Conservation (phyloP, 1,139 yeast species). For the Yueomyces sp. region DNA sequence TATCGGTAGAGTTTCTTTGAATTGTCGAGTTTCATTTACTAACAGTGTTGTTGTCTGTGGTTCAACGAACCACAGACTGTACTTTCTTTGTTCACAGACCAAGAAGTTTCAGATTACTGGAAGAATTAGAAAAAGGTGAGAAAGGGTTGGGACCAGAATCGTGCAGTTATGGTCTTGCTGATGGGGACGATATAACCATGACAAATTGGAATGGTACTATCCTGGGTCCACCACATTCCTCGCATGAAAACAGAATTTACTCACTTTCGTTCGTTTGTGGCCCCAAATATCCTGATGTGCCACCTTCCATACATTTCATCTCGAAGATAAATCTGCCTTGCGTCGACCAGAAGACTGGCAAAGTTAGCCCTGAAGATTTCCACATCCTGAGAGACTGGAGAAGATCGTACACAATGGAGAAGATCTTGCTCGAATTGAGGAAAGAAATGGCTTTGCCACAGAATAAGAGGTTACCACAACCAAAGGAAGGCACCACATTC, state of each 20-base stretch:
- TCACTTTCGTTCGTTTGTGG: conserved; percentile 75
- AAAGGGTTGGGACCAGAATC: conserved; percentile 96
- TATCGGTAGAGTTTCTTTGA: too few relatives aligned
- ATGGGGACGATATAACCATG: conserved; percentile 83
- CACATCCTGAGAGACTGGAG: conserved; percentile 77
- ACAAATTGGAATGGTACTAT: conserved; percentile 94
- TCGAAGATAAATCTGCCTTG: conserved; percentile 86
- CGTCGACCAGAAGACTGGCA: conserved; percentile 56
- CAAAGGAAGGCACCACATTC: conserved; percentile 75
- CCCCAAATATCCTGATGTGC: conserved; percentile 72
- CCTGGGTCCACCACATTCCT: conserved; percentile 91
- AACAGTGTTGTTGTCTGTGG: too few relatives aligned
- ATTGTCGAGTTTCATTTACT: too few relatives aligned
- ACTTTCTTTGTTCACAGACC: conserved; percentile 37
- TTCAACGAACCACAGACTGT: neutral
- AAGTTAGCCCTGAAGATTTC: conserved; percentile 48
- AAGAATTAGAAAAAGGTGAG: conserved; percentile 95
- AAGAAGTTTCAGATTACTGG: conserved; percentile 83
- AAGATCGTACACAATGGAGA: conserved; percentile 82
- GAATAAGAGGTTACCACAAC: conserved; percentile 81
- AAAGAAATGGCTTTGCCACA: conserved; percentile 76
- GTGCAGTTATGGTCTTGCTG: conserved; percentile 84
- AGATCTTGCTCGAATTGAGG: conserved; percentile 74
- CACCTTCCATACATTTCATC: conserved; percentile 70
- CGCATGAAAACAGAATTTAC: conserved; percentile 88